Base-by-base conservation (phyloP, 805 yeast species). In the Sugiyamaella americana region DNA sequence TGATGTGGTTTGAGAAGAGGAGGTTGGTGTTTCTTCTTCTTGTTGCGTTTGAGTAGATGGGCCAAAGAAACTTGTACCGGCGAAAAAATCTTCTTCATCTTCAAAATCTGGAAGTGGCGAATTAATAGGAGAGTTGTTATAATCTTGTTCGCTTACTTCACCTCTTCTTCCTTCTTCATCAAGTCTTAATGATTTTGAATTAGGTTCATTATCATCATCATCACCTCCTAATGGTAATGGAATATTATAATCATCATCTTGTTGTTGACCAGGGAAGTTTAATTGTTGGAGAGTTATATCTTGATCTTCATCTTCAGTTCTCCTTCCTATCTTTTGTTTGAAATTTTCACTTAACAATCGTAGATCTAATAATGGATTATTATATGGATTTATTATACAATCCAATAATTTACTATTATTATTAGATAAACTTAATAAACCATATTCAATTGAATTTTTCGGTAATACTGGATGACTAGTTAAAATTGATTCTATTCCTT, bases 31-130 rank as follows among this genome's bases (percentile, higher is more conserved):
- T 36, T 36, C 41, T 10, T 36, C 41, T 2, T 18, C 41, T 5
- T 36, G 35, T 23, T 37, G 11, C 8, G 32, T 8, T 26, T 26
- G 32, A 26, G 32, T 26, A 4, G 37, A 18, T 4, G 37, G 22
- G 30, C 43, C 43, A 4, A 35, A 23, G 43, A 26, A 40, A 8
- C 32, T 17, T 5, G 49, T 13, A 1, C 42, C 42, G 17, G 36
- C 24, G 5, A 35, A 10, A 13, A 39, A 40, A 18, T 37, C 30
- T 32, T 43, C 43, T 43, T 43, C 44, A 13, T 23, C 40, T 20
- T 39, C 41, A 3, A 35, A 21, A 13, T 40, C 30, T 11, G 19
- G 23, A n/a, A 24, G 36, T 16, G 29, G 22, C 13, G 34, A 16
- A 17, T 29, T 26, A 2, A 20, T 10, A 8, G 17, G 40, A 4